These are phyloP conservation scores for Suhomyces panamericanus DNA, from an alignment of 1,139 yeast species.

Conservation along the genomic window DNA sequence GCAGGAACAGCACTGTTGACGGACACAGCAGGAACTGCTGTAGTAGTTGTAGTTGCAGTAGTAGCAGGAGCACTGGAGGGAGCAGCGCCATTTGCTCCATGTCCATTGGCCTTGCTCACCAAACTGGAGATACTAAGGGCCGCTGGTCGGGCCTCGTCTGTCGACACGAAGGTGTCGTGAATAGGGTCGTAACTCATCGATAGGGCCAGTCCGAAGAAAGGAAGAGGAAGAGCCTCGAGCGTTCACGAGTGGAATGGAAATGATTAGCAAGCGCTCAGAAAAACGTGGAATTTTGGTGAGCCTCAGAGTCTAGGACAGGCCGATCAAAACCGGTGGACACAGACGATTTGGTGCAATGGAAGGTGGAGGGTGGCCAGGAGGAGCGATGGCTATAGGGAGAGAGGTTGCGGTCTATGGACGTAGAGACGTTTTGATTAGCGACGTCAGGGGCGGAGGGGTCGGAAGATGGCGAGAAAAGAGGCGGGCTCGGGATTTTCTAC, in stretches of 20 bases:
- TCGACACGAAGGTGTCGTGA: slow-evolving; percentile 20
- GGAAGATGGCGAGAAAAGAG: no score
- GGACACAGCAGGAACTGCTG: no score
- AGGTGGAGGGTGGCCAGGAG: background rate
- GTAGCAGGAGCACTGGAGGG: background rate
- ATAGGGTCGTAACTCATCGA: slow-evolving; percentile 24
- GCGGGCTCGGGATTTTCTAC: no score
- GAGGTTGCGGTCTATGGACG: background rate
- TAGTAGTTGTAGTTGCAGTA: no score
- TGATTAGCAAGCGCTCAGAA: slow-evolving; percentile 4
- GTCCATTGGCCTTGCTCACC: slow-evolving; percentile 8
- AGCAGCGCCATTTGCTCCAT: background rate
- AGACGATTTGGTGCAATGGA: slow-evolving; percentile 4
- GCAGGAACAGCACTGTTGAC: background rate
- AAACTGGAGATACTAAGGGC: slow-evolving; percentile 20
- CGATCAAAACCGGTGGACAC: slow-evolving; percentile 7
- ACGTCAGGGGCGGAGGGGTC: background rate
- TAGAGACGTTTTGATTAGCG: background rate
- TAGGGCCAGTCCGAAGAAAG: background rate
- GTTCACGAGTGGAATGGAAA: background rate
- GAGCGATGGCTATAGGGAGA: background rate
- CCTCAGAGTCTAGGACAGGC: slow-evolving; percentile 6
- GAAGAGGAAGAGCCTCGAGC: no score
- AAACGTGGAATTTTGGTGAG: slow-evolving; percentile 10
- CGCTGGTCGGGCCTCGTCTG: slow-evolving; percentile 6